Conservation (phyloP, 23 red algal genomes). For the Gracilaria domingensis region DNA sequence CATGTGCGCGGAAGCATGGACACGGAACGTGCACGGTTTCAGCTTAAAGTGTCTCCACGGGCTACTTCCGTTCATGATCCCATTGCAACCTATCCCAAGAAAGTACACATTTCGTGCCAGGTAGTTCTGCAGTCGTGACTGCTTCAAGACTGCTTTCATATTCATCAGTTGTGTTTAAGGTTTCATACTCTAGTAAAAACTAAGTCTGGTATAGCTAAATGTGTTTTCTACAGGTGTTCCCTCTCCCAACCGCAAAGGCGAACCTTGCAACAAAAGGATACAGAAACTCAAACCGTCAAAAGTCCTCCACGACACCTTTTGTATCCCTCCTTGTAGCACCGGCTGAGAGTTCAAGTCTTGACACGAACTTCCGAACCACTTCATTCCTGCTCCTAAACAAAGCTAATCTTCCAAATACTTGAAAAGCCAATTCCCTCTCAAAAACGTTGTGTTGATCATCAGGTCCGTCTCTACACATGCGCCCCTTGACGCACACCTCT, state of each 20-base stretch:
- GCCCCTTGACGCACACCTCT: background rate
- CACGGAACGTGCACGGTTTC: no score
- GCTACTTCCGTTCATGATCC: no score
- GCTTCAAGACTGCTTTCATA: no score
- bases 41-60: no score
- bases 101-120: no score
- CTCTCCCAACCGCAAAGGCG: background rate
- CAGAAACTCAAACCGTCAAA: background rate
- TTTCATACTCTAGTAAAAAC: background rate
- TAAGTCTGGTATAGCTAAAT: background rate
- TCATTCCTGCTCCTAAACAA: slow-evolving; percentile 26
- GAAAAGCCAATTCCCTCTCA: slow-evolving; percentile 20
- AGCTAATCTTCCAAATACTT: slow-evolving; percentile 36
- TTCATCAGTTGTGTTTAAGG: background rate
- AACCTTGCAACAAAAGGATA: background rate
- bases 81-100: no score
- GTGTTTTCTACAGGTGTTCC: background rate
- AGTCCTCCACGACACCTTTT: slow-evolving; percentile 19
- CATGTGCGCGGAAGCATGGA: no score
- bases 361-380: slow-evolving; percentile 21
- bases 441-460: slow-evolving; percentile 11
- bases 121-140: no score
- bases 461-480: slow-evolving; percentile 1
- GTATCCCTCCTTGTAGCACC: slow-evolving; percentile 14
- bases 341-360: background rate